phyloP scores from a whole-genome alignment of 2,329 filamentous ascomycete species.

The Botrytis pseudocinerea region DNA sequence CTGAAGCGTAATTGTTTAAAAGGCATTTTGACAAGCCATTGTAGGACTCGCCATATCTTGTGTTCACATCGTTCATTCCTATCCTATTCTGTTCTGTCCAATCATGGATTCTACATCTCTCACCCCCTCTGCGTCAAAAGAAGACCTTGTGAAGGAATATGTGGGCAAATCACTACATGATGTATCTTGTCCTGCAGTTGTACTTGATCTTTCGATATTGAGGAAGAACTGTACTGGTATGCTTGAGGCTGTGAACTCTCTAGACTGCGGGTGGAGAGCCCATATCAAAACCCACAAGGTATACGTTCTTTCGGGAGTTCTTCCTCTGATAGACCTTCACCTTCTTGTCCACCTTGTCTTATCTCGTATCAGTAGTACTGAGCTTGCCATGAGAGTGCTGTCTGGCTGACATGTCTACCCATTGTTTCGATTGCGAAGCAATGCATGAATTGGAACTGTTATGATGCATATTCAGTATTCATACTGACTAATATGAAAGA shows the following conservation, averaged over 20 bases:
- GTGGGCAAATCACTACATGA: slow-evolving; percentile 61
- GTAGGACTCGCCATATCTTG: not conserved
- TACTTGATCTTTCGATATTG: slow-evolving; percentile 68
- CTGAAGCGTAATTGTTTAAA: not conserved
- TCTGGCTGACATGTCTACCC: not conserved
- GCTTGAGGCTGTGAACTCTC: slow-evolving; percentile 59
- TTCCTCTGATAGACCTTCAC: not conserved
- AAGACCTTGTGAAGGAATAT: slow-evolving; percentile 48
- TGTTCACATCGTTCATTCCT: not conserved
- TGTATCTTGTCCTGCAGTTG: slow-evolving; percentile 64
- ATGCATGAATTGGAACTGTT: not conserved
- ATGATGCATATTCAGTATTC: slow-evolving; percentile 27
- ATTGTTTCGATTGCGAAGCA: not conserved
- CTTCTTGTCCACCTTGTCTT: not conserved
- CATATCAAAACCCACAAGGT: slow-evolving; percentile 87
- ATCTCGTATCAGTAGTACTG: not conserved
- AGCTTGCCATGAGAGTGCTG: not conserved
- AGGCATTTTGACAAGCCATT: not conserved
- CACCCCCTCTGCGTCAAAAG: slow-evolving; percentile 38
- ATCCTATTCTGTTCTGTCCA: not conserved
- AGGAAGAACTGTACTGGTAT: slow-evolving; percentile 69
- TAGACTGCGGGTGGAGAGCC: slow-evolving; percentile 68
- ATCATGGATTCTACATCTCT: slow-evolving; percentile 34
- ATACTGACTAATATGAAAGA: slow-evolving; percentile 47
- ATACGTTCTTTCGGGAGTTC: slow-evolving; percentile 24